Evolutionary conservation across 139 green algal genomes (phyloP).

Genomic region (Tetraselmis striata): DNA sequence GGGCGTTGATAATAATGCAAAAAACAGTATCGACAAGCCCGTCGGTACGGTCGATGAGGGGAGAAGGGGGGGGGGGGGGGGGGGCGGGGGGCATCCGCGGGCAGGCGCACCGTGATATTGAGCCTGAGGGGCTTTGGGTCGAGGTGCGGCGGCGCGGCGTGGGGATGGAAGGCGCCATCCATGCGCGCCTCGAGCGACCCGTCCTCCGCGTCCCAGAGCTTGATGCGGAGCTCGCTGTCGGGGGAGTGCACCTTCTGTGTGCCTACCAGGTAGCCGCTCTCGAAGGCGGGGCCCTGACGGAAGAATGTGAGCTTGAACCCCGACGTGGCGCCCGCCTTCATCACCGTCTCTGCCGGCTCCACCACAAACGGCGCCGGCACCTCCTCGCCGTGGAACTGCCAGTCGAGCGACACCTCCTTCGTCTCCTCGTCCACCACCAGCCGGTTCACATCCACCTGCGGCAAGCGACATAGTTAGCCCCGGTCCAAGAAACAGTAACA

Average conservation of each 20-base stretch:
- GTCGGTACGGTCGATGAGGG: too few species aligned
- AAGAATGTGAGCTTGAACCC: background rate
- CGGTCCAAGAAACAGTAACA: too few species aligned
- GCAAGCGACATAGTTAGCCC: background rate
- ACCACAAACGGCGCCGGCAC: background rate
- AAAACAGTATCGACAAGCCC: too few species aligned
- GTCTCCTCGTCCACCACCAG: background rate
- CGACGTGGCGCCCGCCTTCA: background rate
- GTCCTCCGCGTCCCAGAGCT: background rate
- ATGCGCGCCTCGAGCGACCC: background rate
- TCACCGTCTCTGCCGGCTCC: background rate
- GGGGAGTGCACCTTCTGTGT: background rate
- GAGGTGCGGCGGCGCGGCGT: background rate
- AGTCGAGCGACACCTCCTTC: background rate
- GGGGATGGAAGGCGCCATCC: background rate
- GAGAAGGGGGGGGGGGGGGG: too few species aligned
- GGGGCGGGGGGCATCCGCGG: too few species aligned
- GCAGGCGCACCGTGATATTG: background rate
- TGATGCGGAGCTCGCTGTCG: background rate
- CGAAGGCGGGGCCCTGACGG: background rate
- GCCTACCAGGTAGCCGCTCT: background rate
- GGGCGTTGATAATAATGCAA: too few species aligned
- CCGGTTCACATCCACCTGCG: background rate
- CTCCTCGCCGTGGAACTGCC: background rate
- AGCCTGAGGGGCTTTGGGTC: background rate